Conservation (phyloP, 1,139 yeast species). For the Hansenula sp. region DNA sequence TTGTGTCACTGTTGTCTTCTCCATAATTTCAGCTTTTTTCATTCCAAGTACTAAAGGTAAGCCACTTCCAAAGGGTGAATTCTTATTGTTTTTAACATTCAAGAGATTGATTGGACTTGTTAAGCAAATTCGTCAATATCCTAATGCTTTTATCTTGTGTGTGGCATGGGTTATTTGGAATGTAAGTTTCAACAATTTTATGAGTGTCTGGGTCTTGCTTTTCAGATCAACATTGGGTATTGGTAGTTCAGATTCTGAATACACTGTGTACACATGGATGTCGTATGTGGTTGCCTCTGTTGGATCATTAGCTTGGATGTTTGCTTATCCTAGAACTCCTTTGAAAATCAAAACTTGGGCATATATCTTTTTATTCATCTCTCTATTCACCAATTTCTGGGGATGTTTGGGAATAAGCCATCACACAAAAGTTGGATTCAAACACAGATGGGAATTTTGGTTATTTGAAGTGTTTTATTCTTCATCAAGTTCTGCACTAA, state of each 20-base stretch:
- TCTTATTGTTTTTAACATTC: slow-evolving; percentile 25
- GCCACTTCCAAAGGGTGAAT: slow-evolving; percentile 26
- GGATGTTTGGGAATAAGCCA: slow-evolving; percentile 36
- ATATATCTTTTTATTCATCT: slow-evolving; percentile 29
- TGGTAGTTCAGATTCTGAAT: slow-evolving; percentile 37
- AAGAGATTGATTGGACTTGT: slow-evolving; percentile 28
- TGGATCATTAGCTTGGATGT: slow-evolving; percentile 40
- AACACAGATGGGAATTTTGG: slow-evolving; percentile 44
- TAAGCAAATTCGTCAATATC: slow-evolving; percentile 29
- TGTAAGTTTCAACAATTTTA: slow-evolving; percentile 34
- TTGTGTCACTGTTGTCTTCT: slow-evolving; percentile 29
- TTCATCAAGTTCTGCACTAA: slow-evolving; percentile 33
- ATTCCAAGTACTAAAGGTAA: slow-evolving; percentile 34
- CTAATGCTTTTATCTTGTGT: slow-evolving; percentile 37
- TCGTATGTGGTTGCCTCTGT: slow-evolving; percentile 32
- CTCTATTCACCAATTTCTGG: slow-evolving; percentile 37
- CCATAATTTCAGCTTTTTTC: slow-evolving; percentile 26
- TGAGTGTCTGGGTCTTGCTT: slow-evolving; percentile 35
- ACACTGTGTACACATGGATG: slow-evolving; percentile 38
- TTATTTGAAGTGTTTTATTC: slow-evolving; percentile 36
- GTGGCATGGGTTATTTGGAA: slow-evolving; percentile 44
- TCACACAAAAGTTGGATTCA: slow-evolving; percentile 32
- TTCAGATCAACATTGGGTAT: slow-evolving; percentile 40
- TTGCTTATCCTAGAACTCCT: slow-evolving; percentile 26
- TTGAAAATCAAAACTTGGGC: slow-evolving; percentile 33